These are phyloP conservation scores for Torulaspora indica DNA, from an alignment of 805 yeast species.

Conservation along the genomic window DNA sequence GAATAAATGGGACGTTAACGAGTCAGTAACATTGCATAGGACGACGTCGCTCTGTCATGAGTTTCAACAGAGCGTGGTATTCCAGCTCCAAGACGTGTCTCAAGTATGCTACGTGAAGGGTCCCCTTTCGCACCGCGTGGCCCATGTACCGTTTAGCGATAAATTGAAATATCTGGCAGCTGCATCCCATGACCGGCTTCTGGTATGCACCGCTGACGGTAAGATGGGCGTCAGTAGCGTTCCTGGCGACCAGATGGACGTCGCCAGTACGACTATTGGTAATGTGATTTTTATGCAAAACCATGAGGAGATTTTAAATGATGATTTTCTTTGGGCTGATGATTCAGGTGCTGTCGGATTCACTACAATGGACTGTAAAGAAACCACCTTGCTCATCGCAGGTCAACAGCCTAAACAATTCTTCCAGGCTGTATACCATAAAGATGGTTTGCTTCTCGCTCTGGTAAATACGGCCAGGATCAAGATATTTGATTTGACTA, in stretches of 20 bases:
- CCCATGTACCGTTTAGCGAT: constrained; percentile 3
- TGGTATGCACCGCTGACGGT: constrained; percentile 6
- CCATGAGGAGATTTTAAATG: constrained; percentile 15
- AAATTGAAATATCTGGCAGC: constrained; percentile 5
- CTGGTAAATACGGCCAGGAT: constrained; percentile 13
- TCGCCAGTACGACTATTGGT: not conserved
- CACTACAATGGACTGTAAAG: constrained; percentile 11
- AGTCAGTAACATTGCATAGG: constrained; percentile 1
- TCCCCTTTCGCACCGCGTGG: not conserved
- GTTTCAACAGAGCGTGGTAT: constrained; percentile 2
- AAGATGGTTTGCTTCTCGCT: constrained; percentile 39
- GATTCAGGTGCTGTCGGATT: constrained; percentile 17
- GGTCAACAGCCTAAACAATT: constrained; percentile 3
- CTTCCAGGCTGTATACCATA: constrained; percentile 28
- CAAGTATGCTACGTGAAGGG: constrained; percentile 2
- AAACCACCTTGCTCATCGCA: constrained; percentile 3
- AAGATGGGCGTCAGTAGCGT: constrained; percentile 4
- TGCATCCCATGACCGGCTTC: constrained; percentile 3
- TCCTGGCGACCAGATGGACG: not conserved
- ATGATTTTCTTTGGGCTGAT: constrained; percentile 18
- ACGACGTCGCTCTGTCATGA: not conserved
- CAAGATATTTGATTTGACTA: constrained; percentile 15
- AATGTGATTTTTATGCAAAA: constrained; percentile 16
- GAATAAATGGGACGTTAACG: constrained; percentile 3
- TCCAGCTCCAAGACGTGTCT: not conserved